Base-by-base conservation (phyloP, 768 basidiomycete genomes). In the Lactarius vividus region DNA sequence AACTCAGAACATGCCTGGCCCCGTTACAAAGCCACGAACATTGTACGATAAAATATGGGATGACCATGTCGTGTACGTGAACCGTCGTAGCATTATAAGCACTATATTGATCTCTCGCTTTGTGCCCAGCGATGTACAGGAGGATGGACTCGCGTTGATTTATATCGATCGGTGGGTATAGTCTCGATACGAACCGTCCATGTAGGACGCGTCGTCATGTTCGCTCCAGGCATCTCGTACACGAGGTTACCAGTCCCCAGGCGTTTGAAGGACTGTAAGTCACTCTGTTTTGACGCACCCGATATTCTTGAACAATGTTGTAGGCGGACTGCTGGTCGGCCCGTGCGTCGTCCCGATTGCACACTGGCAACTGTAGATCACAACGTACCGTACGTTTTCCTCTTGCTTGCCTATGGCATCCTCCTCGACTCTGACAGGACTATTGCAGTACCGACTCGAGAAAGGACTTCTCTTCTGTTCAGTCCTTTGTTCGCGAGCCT, bases 31-130 rank as follows among this genome's bases (percentile, higher is more conserved):
- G 26, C 93, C 94, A 11, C 88, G 94, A 67, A 98, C 96, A 40
- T 82, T 98, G 35, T 97, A 98, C 78, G 96, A 98, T 79, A 98
- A 98, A 80, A 94, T 98, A 69, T 97, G 92, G 88, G 94, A 97
- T 70, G 94, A 98, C 75, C 96, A 98, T 79, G 86, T 96, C 73
- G 90, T 98, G 87, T 94, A 72, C 68, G 91, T 71, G 13, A 54
- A 26, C 11, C 31, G 13, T 29, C 3, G 6, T 33, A 2, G 33
- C 31, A 7, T 40, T 23, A 16, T n/a, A 5, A 0, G 54, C n/a
- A 16, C 40, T 9, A 23, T 29, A 3, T 46, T 66, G n/a, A 67
- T 26, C n/a, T 16, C 31, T 67, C 20, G 13, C 11, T 28, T 20
- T 49, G 16, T 35, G 54, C 70, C 54, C 72, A 93, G 92, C 42